Evolutionary conservation across 2,329 filamentous ascomycete species (phyloP), one percentile per base, ranked within the genome.

Genomic region (Phaeosphaeriaceae sp.): DNA sequence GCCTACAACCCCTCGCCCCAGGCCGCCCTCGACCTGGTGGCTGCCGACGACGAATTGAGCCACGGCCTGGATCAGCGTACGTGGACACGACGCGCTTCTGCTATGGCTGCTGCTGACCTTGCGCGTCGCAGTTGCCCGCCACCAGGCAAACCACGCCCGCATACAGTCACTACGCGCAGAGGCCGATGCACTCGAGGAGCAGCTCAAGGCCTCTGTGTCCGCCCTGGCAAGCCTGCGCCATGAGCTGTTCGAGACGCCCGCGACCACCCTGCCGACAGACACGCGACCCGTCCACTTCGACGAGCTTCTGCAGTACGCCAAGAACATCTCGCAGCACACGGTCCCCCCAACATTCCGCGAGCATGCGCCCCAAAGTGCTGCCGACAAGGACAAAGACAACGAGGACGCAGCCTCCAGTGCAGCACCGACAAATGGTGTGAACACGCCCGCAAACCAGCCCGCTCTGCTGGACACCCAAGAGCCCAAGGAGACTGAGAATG

Each of bases 271-370:
- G 17, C 56, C 86, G 5, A 73, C 82, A n/a, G 59, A 76, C 6
- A 71, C 77, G 11, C 76, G 76, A 46, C 75, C 81, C 21, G 80
- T 95, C 50, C 85, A 85, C 3, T 91, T 92, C 71, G 84, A 88
- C 46, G 89, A 93, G 65, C 86, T 96, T 0, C 87, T 96, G 21
- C 84, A 83, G 61, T 95, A 92, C 74, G 92, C 91, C 21, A 89
- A 89, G 45, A 88, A 89, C 63, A 95, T 96, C 71, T 90, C 89
- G 75, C 90, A 89, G 73, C 92, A 89, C 63, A 94, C 92, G 0
- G 84, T 92, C 13, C 91, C 92, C 0, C 89, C 89, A 0, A 86
- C 86, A 2, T 81, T 77, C 66, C 74, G 62, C 57, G 70, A 71
- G 58, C 72, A 61, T 45, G 60, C 68, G 9, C 68, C 68, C 40